These are phyloP conservation scores for Xylariaceae sp. DNA, from an alignment of 2,329 filamentous ascomycete genomes.

Conservation along the genomic window DNA sequence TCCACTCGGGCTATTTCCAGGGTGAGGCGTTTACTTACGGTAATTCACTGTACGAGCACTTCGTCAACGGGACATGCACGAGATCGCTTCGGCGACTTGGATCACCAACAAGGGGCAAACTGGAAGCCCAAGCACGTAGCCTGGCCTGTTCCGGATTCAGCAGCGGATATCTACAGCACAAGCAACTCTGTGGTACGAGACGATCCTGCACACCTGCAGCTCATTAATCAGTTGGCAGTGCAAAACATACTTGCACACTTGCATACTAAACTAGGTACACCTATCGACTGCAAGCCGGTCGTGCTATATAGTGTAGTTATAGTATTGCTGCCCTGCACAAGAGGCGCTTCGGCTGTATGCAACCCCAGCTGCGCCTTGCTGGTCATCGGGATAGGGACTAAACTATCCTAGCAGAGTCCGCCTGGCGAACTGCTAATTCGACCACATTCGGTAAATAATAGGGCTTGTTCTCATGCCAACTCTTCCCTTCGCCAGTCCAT, in stretches of 20 bases:
- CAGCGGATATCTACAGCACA: neutral
- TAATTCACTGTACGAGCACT: conserved; percentile 10
- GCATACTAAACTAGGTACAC: too few species aligned
- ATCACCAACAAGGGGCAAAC: conserved; percentile 8
- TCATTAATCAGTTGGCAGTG: conserved; percentile 21
- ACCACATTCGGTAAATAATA: neutral
- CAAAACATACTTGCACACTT: conserved; percentile 18
- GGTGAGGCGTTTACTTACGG: too few species aligned
- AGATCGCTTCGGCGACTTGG: conserved; percentile 20
- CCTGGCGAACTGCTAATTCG: conserved; percentile 13
- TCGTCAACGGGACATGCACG: conserved; percentile 22
- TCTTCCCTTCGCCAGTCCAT: too few species aligned
- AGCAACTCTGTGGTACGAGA: neutral
- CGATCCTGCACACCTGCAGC: neutral
- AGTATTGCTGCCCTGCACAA: neutral
- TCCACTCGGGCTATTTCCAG: neutral
- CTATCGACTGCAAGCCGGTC: conserved; percentile 10
- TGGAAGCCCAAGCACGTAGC: conserved; percentile 1
- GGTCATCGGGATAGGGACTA: conserved; percentile 6
- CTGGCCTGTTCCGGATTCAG: conserved; percentile 15
- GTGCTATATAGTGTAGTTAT: conserved; percentile 7
- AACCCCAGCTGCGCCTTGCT: conserved; percentile 23
- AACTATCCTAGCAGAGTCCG: neutral
- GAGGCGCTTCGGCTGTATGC: conserved; percentile 7
- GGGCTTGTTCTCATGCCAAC: too few species aligned